Conservation (phyloP, 2,329 filamentous ascomycete genomes). For the Epichloe aotearoae region DNA sequence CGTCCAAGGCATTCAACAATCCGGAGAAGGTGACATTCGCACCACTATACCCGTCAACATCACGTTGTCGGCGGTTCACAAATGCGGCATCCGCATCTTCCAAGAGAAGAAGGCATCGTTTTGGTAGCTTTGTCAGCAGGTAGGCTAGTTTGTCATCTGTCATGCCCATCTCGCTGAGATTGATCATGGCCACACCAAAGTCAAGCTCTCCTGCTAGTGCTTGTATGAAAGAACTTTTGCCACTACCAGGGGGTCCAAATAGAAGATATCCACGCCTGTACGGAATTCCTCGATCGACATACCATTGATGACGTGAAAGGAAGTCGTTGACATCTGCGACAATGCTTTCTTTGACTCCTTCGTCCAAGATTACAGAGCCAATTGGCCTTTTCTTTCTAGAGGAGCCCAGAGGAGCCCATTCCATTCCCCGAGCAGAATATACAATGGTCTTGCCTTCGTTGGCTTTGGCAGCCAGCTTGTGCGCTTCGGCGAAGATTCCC, state of each 20-base stretch:
- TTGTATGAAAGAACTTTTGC: slow-evolving; percentile 93
- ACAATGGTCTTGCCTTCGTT: slow-evolving; percentile 90
- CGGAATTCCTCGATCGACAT: slow-evolving; percentile 85
- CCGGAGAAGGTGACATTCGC: slow-evolving; percentile 91
- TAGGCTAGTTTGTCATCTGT: slow-evolving; percentile 83
- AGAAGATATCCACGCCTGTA: slow-evolving; percentile 83
- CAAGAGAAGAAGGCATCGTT: slow-evolving; percentile 67
- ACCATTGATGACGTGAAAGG: slow-evolving; percentile 68
- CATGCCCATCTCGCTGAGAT: slow-evolving; percentile 77
- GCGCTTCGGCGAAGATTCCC: slow-evolving; percentile 77
- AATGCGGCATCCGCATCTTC: slow-evolving; percentile 92
- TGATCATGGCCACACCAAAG: slow-evolving; percentile 85
- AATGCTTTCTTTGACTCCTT: slow-evolving; percentile 70
- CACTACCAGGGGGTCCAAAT: slow-evolving; percentile 85
- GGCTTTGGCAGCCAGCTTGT: slow-evolving; percentile 62
- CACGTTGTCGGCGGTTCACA: slow-evolving; percentile 62
- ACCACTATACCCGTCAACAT: slow-evolving; percentile 72
- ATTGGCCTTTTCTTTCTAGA: slow-evolving; percentile 77
- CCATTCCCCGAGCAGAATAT: slow-evolving; percentile 67
- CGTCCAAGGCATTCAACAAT: slow-evolving; percentile 72
- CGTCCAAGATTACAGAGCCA: slow-evolving; percentile 73
- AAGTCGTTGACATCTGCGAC: slow-evolving; percentile 76
- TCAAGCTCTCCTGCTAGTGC: slow-evolving; percentile 85
- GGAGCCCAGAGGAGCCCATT: slow-evolving; percentile 76
- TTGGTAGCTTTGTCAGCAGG: slow-evolving; percentile 72